phyloP scores from a whole-genome alignment of 139 green algal species.

The Eudorina sp. region DNA sequence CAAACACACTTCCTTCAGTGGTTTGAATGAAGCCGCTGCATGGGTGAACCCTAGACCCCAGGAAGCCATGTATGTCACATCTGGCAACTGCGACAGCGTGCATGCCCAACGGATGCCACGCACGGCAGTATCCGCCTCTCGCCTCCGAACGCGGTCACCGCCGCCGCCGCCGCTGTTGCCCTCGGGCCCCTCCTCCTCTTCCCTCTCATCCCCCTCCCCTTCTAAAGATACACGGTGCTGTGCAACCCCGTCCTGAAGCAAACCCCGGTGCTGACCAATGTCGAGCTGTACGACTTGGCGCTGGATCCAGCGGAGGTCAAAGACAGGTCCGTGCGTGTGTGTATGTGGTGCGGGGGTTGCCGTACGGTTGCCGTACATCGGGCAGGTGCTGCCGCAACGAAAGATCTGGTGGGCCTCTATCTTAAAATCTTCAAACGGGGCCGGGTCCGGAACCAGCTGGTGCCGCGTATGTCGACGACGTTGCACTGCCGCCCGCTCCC shows the following conservation, averaged over 20 bases:
- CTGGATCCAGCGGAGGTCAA: background rate
- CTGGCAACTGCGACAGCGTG: background rate
- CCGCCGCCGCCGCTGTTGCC: too few species aligned
- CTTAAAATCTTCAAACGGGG: too few species aligned
- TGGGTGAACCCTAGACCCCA: background rate
- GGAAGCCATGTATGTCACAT: background rate
- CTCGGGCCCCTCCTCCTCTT: background rate
- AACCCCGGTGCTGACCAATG: background rate
- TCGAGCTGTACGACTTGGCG: slow-evolving; percentile 24
- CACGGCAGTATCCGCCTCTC: too few species aligned
- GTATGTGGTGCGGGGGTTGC: too few species aligned
- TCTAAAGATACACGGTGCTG: slow-evolving; percentile 7
- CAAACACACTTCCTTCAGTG: background rate
- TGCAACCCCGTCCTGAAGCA: slow-evolving; percentile 22
- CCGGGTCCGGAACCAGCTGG: too few species aligned
- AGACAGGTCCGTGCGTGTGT: slow-evolving; percentile 9
- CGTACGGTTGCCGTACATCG: too few species aligned
- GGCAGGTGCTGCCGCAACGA: too few species aligned
- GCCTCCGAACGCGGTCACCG: too few species aligned
- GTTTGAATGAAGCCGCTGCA: background rate
- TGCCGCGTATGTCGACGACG: too few species aligned
- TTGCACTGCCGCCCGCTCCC: too few species aligned
- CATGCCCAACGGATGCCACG: background rate
- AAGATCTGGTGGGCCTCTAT: too few species aligned
- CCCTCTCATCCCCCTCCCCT: background rate